Evolutionary conservation across 129 eudicot genomes (phyloP).

Genomic region (Pulicaria dysenterica): DNA sequence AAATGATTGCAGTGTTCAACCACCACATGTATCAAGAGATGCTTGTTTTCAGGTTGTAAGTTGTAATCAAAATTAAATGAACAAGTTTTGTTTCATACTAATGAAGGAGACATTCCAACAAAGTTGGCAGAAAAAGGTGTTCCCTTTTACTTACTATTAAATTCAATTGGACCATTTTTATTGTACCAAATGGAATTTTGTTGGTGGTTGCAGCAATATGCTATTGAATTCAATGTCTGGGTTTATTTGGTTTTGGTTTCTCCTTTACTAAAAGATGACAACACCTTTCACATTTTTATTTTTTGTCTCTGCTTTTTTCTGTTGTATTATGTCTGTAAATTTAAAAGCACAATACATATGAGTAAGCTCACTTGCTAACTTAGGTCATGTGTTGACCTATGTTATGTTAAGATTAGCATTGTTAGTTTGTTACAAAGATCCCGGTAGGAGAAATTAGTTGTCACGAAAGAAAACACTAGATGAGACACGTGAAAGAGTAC

Average conservation of each 20-base stretch:
- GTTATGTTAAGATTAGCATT: no score
- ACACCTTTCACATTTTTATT: not conserved
- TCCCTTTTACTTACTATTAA: not conserved
- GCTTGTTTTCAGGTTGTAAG: not conserved
- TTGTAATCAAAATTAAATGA: conserved; percentile 17
- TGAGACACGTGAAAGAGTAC: no score
- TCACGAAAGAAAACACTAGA: no score
- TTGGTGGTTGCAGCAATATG: conserved; percentile 12
- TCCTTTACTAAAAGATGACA: not conserved
- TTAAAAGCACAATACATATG: no score
- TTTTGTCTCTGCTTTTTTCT: no score
- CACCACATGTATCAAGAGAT: not conserved
- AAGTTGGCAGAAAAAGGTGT: conserved; percentile 9
- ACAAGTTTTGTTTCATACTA: conserved; percentile 1
- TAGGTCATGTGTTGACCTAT: no score
- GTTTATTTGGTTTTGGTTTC: not conserved
- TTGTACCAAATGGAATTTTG: conserved; percentile 5
- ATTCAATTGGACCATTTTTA: not conserved
- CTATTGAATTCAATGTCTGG: not conserved
- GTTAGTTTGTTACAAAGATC: no score
- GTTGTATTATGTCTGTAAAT: no score
- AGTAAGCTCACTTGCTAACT: no score
- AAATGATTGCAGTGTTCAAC: not conserved
- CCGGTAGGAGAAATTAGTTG: no score
- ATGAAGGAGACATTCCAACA: conserved; percentile 22